Conservation (phyloP, 2,329 filamentous ascomycete species). For the Beauveria varroae region DNA sequence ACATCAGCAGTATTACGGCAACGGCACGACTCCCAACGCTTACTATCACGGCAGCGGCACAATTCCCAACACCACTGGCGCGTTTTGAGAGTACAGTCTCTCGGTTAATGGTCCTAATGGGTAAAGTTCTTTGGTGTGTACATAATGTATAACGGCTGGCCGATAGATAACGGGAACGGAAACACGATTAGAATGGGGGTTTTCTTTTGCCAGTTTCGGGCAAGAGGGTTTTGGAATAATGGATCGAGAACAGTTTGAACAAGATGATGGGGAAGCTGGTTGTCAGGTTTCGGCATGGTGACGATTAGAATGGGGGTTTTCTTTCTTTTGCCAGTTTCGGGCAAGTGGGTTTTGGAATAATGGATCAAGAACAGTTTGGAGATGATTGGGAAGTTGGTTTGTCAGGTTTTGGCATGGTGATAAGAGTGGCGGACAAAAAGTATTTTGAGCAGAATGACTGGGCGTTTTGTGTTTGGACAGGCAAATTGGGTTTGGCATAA, state of each 20-base stretch:
- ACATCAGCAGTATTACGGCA: neutral
- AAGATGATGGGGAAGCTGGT: no score
- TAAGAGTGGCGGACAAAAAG: no score
- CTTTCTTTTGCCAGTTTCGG: neutral
- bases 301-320: neutral
- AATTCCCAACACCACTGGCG: neutral
- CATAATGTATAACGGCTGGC: neutral
- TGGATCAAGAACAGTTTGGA: neutral
- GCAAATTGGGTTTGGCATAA: no score
- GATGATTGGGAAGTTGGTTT: no score
- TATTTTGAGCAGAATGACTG: no score
- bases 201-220: neutral
- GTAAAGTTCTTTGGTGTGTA: neutral
- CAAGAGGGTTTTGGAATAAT: neutral
- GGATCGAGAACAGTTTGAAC: neutral
- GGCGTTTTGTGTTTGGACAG: no score
- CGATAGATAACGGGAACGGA: neutral
- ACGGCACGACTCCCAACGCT: neutral
- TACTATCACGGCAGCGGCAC: neutral
- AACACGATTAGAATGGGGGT: neutral
- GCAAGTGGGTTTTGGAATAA: neutral
- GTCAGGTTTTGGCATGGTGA: no score
- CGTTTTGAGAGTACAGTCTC: neutral
- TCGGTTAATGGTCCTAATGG: no score
- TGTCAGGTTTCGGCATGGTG: no score